These are phyloP conservation scores for Sphaerosporella brunnea DNA, from an alignment of 495 filamentous ascomycete genomes.

Conservation along the genomic window DNA sequence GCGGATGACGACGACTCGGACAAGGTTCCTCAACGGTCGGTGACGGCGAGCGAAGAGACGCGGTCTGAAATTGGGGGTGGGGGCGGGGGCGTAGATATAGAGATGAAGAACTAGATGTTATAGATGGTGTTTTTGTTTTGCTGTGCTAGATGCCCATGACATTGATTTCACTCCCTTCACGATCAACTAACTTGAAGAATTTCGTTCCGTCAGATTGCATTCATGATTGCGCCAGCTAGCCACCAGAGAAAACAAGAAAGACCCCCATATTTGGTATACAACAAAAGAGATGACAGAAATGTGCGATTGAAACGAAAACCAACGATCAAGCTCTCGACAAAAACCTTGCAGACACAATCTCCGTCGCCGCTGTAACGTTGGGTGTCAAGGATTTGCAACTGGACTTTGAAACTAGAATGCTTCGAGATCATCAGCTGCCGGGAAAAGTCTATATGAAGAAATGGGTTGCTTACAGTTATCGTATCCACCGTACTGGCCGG, in stretches of 20 bases:
- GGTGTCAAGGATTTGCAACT: conserved; percentile 10
- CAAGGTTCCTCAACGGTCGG: background rate
- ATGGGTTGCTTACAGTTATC: too few relatives aligned
- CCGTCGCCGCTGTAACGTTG: conserved; percentile 18
- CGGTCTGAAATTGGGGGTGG: background rate
- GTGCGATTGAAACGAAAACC: conserved; percentile 5
- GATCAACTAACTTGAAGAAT: background rate
- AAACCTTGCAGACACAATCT: conserved; percentile 5
- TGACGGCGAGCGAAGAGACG: background rate
- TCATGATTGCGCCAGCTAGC: conserved; percentile 1
- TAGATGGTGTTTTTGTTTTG: too few relatives aligned
- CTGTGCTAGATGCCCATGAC: too few relatives aligned
- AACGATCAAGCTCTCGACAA: conserved; percentile 1
- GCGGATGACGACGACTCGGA: background rate
- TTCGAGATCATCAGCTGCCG: too few relatives aligned
- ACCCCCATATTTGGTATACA: conserved; percentile 1
- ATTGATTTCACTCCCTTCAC: background rate
- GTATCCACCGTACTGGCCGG: background rate
- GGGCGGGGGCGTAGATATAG: background rate
- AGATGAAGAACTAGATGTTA: background rate
- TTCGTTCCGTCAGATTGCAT: conserved; percentile 1
- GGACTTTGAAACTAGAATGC: background rate
- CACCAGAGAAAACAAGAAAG: background rate
- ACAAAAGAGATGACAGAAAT: conserved; percentile 3
- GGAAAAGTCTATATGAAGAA: too few relatives aligned